These are phyloP conservation scores for Emiliania huxleyi DNA, from an alignment of 78 protist species.

Conservation along the genomic window DNA sequence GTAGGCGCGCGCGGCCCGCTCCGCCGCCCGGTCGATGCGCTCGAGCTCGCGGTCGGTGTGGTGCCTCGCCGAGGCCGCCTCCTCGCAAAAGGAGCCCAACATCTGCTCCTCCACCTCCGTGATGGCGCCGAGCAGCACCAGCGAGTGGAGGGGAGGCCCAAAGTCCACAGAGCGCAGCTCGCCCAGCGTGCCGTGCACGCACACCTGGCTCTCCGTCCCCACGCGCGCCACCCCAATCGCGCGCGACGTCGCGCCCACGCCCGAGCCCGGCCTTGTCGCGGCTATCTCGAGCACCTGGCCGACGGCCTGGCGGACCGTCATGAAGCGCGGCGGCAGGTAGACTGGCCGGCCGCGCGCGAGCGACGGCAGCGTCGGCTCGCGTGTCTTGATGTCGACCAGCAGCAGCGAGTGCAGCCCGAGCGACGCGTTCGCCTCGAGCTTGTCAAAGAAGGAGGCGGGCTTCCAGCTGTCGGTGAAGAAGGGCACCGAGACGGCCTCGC, in stretches of 20 bases:
- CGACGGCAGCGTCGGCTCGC: slow-evolving; percentile 70
- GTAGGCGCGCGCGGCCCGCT: neutral
- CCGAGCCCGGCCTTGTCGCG: slow-evolving; percentile 48
- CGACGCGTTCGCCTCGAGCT: slow-evolving; percentile 67
- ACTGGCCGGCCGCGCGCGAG: slow-evolving; percentile 72
- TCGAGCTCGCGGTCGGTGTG: neutral
- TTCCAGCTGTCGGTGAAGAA: slow-evolving; percentile 84
- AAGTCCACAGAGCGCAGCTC: slow-evolving; percentile 81
- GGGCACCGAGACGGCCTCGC: slow-evolving; percentile 91
- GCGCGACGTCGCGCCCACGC: neutral
- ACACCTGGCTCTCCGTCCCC: slow-evolving; percentile 79
- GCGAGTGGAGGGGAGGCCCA: slow-evolving; percentile 88
- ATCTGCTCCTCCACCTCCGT: slow-evolving; percentile 72
- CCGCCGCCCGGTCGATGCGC: neutral
- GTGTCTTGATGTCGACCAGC: slow-evolving; percentile 96
- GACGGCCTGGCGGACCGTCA: slow-evolving; percentile 85
- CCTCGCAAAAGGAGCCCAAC: neutral
- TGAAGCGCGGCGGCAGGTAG: slow-evolving; percentile 97
- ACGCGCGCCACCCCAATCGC: slow-evolving; percentile 90
- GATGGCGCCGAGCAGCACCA: slow-evolving; percentile 79
- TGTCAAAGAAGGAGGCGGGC: slow-evolving; percentile 93
- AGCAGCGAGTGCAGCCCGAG: slow-evolving; percentile 96
- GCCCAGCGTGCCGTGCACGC: slow-evolving; percentile 73
- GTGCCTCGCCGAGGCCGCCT: neutral
- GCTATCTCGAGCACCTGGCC: slow-evolving; percentile 85